Conservation (phyloP, 345 rosid genomes). For the Linum lewisii region DNA sequence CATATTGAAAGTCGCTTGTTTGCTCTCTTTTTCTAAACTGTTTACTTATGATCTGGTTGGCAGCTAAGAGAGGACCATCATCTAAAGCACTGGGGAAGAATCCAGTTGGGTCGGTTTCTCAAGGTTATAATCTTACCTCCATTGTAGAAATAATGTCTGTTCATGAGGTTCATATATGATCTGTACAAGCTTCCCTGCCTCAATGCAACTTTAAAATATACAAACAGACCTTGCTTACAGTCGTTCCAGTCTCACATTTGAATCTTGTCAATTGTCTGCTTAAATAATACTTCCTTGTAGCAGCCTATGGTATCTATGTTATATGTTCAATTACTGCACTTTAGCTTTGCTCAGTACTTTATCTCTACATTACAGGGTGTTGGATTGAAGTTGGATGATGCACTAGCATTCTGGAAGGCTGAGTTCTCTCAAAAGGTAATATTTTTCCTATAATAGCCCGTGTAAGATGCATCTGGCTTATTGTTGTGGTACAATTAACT, state of each 20-base stretch:
- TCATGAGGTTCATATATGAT: not conserved
- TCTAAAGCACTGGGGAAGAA: conserved; percentile 93
- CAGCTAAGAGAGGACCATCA: conserved; percentile 95
- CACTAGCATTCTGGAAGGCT: conserved; percentile 89
- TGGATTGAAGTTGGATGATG: conserved; percentile 87
- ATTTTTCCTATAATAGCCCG: no score
- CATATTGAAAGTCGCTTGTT: no score
- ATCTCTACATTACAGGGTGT: conserved; percentile 45
- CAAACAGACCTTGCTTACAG: no score
- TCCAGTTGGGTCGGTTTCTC: conserved; percentile 89
- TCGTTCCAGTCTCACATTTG: no score
- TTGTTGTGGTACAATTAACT: no score
- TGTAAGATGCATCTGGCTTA: no score
- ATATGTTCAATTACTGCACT: conserved; percentile 7
- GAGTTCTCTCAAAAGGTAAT: conserved; percentile 78
- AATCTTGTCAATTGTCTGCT: not conserved
- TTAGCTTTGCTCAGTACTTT: conserved; percentile 5
- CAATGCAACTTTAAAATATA: no score
- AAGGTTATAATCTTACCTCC: conserved; percentile 42
- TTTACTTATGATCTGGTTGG: conserved; percentile 3
- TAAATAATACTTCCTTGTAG: not conserved
- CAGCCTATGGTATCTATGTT: not conserved
- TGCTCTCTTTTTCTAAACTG: not conserved
- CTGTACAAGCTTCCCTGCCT: not conserved
- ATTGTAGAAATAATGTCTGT: not conserved